phyloP scores from a whole-genome alignment of 352 stramenopile genomes.

The Phytophthora sojae region DNA sequence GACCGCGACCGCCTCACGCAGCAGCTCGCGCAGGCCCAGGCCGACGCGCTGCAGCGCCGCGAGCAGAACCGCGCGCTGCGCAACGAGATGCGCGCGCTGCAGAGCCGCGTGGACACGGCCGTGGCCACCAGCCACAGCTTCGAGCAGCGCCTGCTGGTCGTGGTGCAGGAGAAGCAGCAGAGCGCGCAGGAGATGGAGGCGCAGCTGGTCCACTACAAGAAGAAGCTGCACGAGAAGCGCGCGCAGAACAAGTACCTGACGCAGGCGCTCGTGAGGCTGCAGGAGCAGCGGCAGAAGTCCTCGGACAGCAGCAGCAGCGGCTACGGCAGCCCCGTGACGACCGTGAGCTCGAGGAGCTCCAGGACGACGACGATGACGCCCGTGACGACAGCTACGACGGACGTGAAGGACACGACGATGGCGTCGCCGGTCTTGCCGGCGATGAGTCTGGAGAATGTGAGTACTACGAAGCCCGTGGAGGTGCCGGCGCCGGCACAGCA shows the following conservation, averaged over 20 bases:
- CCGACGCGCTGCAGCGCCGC: slow-evolving; percentile 37
- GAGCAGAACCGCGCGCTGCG: slow-evolving; percentile 46
- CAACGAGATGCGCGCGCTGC: slow-evolving; percentile 52
- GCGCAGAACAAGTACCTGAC: slow-evolving; percentile 69
- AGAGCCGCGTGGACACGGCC: slow-evolving; percentile 58
- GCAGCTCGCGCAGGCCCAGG: slow-evolving; percentile 42
- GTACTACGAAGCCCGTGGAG: neutral
- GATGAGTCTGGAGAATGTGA: slow-evolving; percentile 10
- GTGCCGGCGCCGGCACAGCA: slow-evolving; percentile 1
- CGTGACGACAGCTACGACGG: neutral
- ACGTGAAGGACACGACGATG: neutral
- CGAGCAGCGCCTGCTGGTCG: slow-evolving; percentile 54
- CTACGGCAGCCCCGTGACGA: slow-evolving; percentile 4
- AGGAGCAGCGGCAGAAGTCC: slow-evolving; percentile 29
- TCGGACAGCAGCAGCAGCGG: slow-evolving; percentile 7
- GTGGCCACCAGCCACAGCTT: slow-evolving; percentile 58
- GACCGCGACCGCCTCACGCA: slow-evolving; percentile 46
- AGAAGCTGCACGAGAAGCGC: slow-evolving; percentile 60
- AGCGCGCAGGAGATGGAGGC: slow-evolving; percentile 40
- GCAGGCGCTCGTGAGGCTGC: slow-evolving; percentile 52
- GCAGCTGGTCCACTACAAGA: slow-evolving; percentile 48
- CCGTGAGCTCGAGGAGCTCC: neutral
- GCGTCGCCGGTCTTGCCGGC: neutral
- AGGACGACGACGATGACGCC: neutral
- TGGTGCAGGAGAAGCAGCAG: slow-evolving; percentile 57